phyloP scores from a whole-genome alignment of 306 rosid species.

The Corylus americana region DNA sequence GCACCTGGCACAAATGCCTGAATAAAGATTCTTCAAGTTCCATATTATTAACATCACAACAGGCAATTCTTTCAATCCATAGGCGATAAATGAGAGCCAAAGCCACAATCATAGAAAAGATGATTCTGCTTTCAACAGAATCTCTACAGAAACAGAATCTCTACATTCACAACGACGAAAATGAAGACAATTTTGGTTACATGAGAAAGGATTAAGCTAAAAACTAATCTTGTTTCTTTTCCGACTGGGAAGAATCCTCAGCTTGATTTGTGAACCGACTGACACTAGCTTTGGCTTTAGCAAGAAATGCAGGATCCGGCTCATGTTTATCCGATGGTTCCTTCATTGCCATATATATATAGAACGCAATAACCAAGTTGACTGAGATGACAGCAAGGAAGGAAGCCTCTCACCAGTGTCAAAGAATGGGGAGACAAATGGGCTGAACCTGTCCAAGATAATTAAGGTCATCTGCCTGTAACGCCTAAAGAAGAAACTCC shows the following conservation, averaged over 20 bases:
- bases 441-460: slow-evolving; percentile 50
- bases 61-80: too few relatives aligned
- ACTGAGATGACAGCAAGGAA: slow-evolving; percentile 86
- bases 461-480: not conserved
- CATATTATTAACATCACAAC: too few relatives aligned
- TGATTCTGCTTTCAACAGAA: too few relatives aligned
- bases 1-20: too few relatives aligned
- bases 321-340: slow-evolving; percentile 77
- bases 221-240: slow-evolving; percentile 65
- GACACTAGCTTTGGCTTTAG: slow-evolving; percentile 83
- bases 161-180: not conserved
- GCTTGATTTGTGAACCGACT: slow-evolving; percentile 40
- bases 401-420: slow-evolving; percentile 82
- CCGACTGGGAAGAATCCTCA: slow-evolving; percentile 44
- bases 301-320: slow-evolving; percentile 78
- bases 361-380: slow-evolving; percentile 73
- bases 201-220: slow-evolving; percentile 19
- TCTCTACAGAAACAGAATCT: too few relatives aligned
- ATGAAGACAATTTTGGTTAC: not conserved
- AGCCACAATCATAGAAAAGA: too few relatives aligned
- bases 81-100: too few relatives aligned
- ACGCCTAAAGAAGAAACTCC: slow-evolving; percentile 2
- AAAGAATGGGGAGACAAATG: slow-evolving; percentile 66
- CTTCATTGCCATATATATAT: slow-evolving; percentile 83
- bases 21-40: too few relatives aligned